phyloP scores from a whole-genome alignment of 2,329 filamentous ascomycete species.

The Byssothecium circinans region DNA sequence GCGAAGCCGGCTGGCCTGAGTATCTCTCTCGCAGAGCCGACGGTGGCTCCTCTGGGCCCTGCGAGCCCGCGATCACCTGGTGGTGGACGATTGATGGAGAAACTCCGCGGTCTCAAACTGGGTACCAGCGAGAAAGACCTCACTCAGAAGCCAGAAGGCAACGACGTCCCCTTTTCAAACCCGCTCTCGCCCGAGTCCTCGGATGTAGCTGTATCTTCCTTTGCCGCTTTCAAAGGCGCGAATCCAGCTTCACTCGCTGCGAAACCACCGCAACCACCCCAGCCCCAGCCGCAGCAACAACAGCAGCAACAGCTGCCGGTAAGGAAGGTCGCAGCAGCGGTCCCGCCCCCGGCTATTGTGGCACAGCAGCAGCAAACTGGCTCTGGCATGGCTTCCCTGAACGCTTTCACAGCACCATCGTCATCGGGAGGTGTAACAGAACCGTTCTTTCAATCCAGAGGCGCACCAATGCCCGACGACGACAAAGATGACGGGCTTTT shows the following conservation, averaged over 20 bases:
- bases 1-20: conserved; percentile 46
- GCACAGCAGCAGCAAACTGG: conserved; percentile 42
- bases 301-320: conserved; percentile 34
- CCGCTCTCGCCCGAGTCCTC: conserved; percentile 65
- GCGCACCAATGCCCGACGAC: conserved; percentile 42
- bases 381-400: conserved; percentile 48
- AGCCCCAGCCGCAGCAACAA: conserved; percentile 14
- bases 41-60: conserved; percentile 52
- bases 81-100: conserved; percentile 73
- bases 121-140: conserved; percentile 72
- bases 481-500: conserved; percentile 81
- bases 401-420: conserved; percentile 43
- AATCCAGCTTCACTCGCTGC: conserved; percentile 45
- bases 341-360: conserved; percentile 43
- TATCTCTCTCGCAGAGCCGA: conserved; percentile 40
- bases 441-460: conserved; percentile 34
- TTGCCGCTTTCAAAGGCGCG: conserved; percentile 60
- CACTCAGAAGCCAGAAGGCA: conserved; percentile 45
- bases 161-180: conserved; percentile 39
- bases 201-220: conserved; percentile 63
- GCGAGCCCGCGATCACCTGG: conserved; percentile 63
- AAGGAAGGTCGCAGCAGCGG: conserved; percentile 37
- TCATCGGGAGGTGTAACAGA: conserved; percentile 14
- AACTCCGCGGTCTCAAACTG: conserved; percentile 75
- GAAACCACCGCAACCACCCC: conserved; percentile 45